Evolutionary conservation across 805 yeast genomes (phyloP).

Genomic region (Candida nonsorbophila): DNA sequence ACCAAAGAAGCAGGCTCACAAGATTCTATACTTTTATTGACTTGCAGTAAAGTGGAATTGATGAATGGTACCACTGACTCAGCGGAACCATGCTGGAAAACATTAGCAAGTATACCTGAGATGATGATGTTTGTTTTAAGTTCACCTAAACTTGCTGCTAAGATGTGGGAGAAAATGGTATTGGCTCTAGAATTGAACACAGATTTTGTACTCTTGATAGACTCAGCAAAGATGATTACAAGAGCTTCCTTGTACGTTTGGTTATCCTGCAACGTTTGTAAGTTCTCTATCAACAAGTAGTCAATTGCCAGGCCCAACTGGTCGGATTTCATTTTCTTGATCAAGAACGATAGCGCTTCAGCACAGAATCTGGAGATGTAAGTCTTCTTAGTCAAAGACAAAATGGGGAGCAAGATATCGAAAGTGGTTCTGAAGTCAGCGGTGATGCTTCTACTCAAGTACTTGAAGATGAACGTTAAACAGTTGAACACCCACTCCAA

Average conservation of each 20-base stretch:
- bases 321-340: constrained; percentile 58
- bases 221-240: constrained; percentile 59
- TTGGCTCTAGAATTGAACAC: constrained; percentile 71
- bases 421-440: constrained; percentile 66
- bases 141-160: constrained; percentile 26
- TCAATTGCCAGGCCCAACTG: constrained; percentile 43
- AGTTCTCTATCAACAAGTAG: constrained; percentile 32
- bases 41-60: not conserved
- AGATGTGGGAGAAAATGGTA: constrained; percentile 40
- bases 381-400: constrained; percentile 52
- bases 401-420: constrained; percentile 54
- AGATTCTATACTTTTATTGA: not conserved
- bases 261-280: constrained; percentile 26
- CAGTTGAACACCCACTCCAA: constrained; percentile 83
- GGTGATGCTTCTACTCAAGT: constrained; percentile 57
- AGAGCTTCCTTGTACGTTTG: constrained; percentile 54
- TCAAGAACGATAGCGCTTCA: constrained; percentile 80
- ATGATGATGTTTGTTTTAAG: constrained; percentile 29
- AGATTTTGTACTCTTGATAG: constrained; percentile 67
- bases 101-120: constrained; percentile 52
- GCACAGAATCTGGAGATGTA: constrained; percentile 79
- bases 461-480: constrained; percentile 85
- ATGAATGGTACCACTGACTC: constrained; percentile 7
- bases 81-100: constrained; percentile 47
- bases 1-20: constrained; percentile 12